Evolutionary conservation across 331 rosid genomes (phyloP).

Genomic region (Acacia pycnantha): DNA sequence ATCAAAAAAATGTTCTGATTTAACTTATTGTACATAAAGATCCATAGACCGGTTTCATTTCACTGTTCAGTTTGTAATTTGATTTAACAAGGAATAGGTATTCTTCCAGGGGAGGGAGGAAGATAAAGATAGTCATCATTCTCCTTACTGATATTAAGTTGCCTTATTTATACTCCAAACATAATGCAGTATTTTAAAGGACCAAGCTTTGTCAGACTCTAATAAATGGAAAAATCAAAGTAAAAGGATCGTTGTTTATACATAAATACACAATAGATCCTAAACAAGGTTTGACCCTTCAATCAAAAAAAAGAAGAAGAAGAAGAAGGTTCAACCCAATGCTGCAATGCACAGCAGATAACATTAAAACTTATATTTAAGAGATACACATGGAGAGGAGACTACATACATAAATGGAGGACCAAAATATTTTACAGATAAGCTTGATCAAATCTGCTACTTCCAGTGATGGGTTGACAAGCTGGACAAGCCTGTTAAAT

Average conservation of each 20-base stretch:
- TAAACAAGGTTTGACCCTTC: constrained; percentile 1
- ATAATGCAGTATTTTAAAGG: not conserved
- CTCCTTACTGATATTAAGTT: not conserved
- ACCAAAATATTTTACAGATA: constrained; percentile 96
- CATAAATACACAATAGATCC: not conserved
- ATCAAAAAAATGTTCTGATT: not conserved
- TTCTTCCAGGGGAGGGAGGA: not conserved
- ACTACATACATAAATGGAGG: constrained; percentile 82
- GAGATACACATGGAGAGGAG: not conserved
- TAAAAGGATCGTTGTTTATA: not conserved
- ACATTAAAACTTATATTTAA: not conserved
- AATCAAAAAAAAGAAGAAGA: too few relatives aligned
- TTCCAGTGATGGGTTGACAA: constrained; percentile 69
- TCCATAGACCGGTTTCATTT: not conserved
- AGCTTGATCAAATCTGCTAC: constrained; percentile 86
- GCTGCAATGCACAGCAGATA: not conserved
- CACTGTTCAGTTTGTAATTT: not conserved
- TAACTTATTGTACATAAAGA: not conserved
- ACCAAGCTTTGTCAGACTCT: not conserved
- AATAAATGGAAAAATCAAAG: not conserved
- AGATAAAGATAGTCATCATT: not conserved
- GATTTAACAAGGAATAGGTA: not conserved
- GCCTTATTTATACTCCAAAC: not conserved
- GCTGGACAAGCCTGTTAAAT: constrained; percentile 60
- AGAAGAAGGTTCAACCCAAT: not conserved